Evolutionary conservation across 495 filamentous ascomycete genomes (phyloP).

Genomic region (Annulohypoxylon moriforme): DNA sequence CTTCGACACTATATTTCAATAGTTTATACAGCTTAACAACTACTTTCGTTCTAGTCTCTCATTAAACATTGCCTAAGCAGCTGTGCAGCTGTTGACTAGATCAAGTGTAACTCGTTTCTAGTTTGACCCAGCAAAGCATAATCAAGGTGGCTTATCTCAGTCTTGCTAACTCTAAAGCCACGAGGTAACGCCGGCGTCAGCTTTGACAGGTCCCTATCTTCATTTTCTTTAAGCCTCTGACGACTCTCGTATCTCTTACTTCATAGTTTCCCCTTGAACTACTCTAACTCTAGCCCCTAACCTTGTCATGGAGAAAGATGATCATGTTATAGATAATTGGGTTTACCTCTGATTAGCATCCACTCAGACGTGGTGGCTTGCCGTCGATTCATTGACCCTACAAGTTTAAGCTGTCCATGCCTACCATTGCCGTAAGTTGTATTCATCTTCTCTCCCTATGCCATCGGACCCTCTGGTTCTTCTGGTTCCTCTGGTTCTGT

Average conservation of each 20-base stretch:
- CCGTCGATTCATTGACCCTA: background rate
- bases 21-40: constrained; percentile 13
- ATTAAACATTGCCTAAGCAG: background rate
- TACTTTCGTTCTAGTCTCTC: constrained; percentile 29
- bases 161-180: background rate
- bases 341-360: background rate
- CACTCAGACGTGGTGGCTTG: constrained; percentile 12
- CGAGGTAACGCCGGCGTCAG: background rate
- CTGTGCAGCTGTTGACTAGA: constrained; percentile 22
- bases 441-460: background rate
- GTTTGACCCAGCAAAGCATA: background rate
- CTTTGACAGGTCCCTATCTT: background rate
- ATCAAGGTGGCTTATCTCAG: background rate
- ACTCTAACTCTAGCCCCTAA: background rate
- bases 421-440: constrained; percentile 5
- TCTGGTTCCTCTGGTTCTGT: background rate
- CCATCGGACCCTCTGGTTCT: background rate
- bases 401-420: background rate
- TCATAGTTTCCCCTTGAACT: background rate
- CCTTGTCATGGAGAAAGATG: background rate
- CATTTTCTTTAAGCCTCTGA: background rate
- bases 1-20: constrained; percentile 10
- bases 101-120: background rate
- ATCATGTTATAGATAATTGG: background rate
- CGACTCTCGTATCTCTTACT: background rate